Percentiles rank a stretch among this genome's conserved stretches.
Evolutionary conservation across 139 green algal species (phyloP).

Genomic region (Picochlorum sp.): DNA sequence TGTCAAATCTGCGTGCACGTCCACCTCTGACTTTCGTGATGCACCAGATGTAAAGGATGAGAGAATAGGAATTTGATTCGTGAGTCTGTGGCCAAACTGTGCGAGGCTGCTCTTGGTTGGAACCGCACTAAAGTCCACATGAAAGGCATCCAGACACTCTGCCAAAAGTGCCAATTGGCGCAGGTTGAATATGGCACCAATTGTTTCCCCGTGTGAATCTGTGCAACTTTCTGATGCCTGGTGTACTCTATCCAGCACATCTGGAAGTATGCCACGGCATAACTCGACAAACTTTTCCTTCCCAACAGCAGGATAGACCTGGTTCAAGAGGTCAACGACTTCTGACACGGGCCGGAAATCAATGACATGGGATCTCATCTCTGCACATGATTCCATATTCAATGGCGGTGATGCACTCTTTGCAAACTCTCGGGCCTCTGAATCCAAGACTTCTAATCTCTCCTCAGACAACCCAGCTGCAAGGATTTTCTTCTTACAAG

Average conservation of each 20-base stretch:
- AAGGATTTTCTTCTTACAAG: slow-evolving; percentile 14
- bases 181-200: slow-evolving; percentile 90
- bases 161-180: slow-evolving; percentile 87
- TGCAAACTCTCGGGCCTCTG: no score
- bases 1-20: slow-evolving; percentile 92
- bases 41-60: slow-evolving; percentile 61
- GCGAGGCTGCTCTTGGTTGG: slow-evolving; percentile 89
- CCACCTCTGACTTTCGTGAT: slow-evolving; percentile 70
- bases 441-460: no score
- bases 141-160: slow-evolving; percentile 84
- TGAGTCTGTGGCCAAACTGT: slow-evolving; percentile 75
- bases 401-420: no score
- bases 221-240: not conserved
- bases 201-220: slow-evolving; percentile 24
- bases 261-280: not conserved
- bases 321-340: not conserved
- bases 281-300: not conserved
- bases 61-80: slow-evolving; percentile 74
- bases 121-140: slow-evolving; percentile 72
- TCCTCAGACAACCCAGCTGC: no score
- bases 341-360: not conserved
- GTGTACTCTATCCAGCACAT: not conserved
- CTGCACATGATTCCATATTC: no score
- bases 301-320: not conserved
- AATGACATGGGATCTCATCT: no score